Base-by-base conservation (phyloP, 352 stramenopile genomes). In the Phytophthora pistaciae region DNA sequence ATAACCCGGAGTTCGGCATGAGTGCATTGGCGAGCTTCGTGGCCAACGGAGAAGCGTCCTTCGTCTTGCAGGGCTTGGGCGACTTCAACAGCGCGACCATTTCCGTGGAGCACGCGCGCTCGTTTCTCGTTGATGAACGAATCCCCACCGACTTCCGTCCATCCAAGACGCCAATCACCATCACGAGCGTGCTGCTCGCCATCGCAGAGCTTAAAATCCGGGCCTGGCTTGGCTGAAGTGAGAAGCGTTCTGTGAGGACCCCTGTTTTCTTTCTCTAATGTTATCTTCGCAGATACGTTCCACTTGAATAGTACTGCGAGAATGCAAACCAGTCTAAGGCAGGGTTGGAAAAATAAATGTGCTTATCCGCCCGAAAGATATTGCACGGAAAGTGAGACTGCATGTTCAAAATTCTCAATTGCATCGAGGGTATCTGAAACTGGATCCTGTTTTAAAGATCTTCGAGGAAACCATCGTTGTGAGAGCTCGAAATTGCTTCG, bases 71-170 rank as follows among this genome's bases (percentile, higher is more conserved):
- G 20, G 77, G 54, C 8, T 77, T 93, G 60, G 80, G 80, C 16
- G 80, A 91, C 50, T 81, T 75, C 55, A 29, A 62, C 21, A 73
- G 33, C 21, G 70, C 75, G 40, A 72, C 46, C 18, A 84, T 92
- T 27, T 80, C 78, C 3, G 78, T 88, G 20, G 80, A 77, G 0
- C 70, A 86, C 46, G 79, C 79, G 14, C 72, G 70, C 16, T 83
- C 74, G 3, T 90, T 90, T 42, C 54, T 92, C 20, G 60, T 83
- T 10, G 36, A 87, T 9, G 82, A 92, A 73, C 74, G 77, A 46
- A 79, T 91, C 20, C 84, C 84, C 0, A 53, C 68, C 0, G 72
- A 75, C 62, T 91, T 82, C 31, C 66, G 58, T 18, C 65, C 64
- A 25, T 80, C 82, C 42, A 62, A 80, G 10, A 73, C 69, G 7